Evolutionary conservation across 768 basidiomycete species (phyloP), one percentile per base, ranked within the genome.

Genomic region (Rhodosporidiobolus odoratus): DNA sequence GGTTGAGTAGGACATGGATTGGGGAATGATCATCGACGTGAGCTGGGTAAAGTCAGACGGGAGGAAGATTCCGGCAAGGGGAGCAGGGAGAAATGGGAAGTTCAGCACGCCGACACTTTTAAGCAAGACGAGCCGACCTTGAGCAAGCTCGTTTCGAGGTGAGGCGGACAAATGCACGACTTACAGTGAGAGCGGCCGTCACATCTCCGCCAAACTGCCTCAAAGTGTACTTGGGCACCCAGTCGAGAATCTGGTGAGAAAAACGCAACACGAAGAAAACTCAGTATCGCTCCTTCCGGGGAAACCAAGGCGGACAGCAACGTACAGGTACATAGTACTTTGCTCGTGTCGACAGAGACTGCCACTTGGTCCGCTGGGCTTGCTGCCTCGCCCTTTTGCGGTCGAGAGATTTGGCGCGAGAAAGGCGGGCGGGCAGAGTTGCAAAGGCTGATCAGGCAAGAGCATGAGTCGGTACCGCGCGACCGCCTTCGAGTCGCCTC

Each of bases 1-100:
- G 2, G 70, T 69, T 19, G 77, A 72, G 70, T 78, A 78, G 6
- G 69, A 67, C 75, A 78, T 76, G 10, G 62, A 27, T 65, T 78
- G 77, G 8, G 77, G 77, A 0, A 76, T 72, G 27, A 76, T 63
- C 17, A 77, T 58, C 10, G 71, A 76, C 17, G 75, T 66, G 35
- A 75, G 47, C 75, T 74, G 65, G 2, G 40, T 4, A 4, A 25
- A 27, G 23, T 7, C 12, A 25, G 27, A 16, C 19, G 23, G 32
- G 58, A 25, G 35, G 50, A 15, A 16, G 25, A 7, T 16, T 3
- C 7, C 6, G 23, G 12, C 23, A 50, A 25, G 48, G 12, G 48
- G 48, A 25, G 7, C 35, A 23, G 38, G 8, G 23, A 41, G 2
- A 10, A 30, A 40, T 16, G 35, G 41, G n/a, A n/a, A n/a, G n/a